Base-by-base conservation (phyloP, 768 basidiomycete genomes). In the Suillus subaureus region DNA sequence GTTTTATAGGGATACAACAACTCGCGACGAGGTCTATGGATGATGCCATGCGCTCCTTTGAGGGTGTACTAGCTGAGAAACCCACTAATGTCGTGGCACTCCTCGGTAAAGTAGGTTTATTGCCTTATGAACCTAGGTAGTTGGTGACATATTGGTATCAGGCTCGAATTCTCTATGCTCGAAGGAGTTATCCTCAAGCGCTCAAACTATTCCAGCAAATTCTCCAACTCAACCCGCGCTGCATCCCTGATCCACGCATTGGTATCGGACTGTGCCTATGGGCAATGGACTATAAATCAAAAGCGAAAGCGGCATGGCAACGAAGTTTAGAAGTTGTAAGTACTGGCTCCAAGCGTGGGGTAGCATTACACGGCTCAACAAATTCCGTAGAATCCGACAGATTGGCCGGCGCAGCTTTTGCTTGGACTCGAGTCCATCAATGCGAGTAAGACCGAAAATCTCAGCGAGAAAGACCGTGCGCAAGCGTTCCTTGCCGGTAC, bases 211-310 rank as follows among this genome's bases (percentile, higher is more conserved):
- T 97, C 75, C 97, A 98, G 74, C 87, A 89, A 57, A 90, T 96
- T 11, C 82, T 99, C 13, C 81, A 85, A 37, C 84, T 92, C 49
- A 89, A 87, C 63, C 96, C 97, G 0, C 78, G 83, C 21, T 95
- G 93, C 77, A 79, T 83, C 31, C 97, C 97, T 0, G 97, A 99
- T 76, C 97, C 97, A 40, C 87, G 97, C 8, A 91, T 99, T 64
- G 97, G 97, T 21, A 94, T 99, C 47, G 97, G 97, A 11, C 79
- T 99, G 6, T 98, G 97, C 77, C 81, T 95, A 26, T 99, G 94
- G 94, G 87, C 92, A 5, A 81, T 97, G 79, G 92, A 92, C 65
- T 87, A 97, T 70, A 90, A 89, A 67, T 82, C 84, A 2, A 90
- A 89, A 69, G 97, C 97, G 0, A 89, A 88, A 69, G 85, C 85